Evolutionary conservation across 2,329 filamentous ascomycete species (phyloP).

Genomic region (Lasiodiplodia gonubiensis): DNA sequence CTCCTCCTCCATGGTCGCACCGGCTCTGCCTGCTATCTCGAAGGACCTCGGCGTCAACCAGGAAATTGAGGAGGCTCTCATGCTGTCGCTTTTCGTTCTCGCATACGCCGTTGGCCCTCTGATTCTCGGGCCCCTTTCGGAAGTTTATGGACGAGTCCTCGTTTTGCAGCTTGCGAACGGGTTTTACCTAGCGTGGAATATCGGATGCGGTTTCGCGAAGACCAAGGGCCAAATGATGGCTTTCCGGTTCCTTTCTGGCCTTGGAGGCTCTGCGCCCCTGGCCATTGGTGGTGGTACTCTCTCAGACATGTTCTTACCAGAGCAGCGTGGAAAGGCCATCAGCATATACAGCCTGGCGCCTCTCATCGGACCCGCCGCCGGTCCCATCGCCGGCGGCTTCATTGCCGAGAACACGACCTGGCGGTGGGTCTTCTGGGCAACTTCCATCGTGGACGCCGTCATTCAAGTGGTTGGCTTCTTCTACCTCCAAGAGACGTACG

Average conservation of each 20-base stretch:
- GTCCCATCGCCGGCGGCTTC: constrained; percentile 70
- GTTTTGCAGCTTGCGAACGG: constrained; percentile 44
- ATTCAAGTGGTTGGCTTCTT: constrained; percentile 68
- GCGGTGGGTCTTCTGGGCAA: constrained; percentile 76
- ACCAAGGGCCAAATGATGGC: constrained; percentile 43
- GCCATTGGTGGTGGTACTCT: constrained; percentile 48
- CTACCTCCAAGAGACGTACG: constrained; percentile 70
- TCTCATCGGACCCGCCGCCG: constrained; percentile 68
- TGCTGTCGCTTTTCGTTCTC: constrained; percentile 46
- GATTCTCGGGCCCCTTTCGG: constrained; percentile 43
- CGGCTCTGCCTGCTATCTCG: constrained; percentile 39
- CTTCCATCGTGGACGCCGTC: constrained; percentile 65
- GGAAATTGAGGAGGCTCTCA: constrained; percentile 39
- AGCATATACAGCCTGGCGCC: constrained; percentile 68
- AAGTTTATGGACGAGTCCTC: constrained; percentile 43
- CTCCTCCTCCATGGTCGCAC: constrained; percentile 47
- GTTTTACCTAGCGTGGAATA: constrained; percentile 46
- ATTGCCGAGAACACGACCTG: constrained; percentile 68
- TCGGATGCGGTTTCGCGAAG: constrained; percentile 49
- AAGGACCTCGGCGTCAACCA: constrained; percentile 41
- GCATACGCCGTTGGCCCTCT: constrained; percentile 47
- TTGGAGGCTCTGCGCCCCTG: constrained; percentile 47
- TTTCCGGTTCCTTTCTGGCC: constrained; percentile 45
- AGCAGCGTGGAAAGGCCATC: constrained; percentile 68
- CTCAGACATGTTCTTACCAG: constrained; percentile 64